A percentile compares a stretch with the other conserved stretches of the same genome.
These are phyloP conservation scores for Aegilops bicornis DNA, from an alignment of 176 grass and related monocot species.

Conservation along the genomic window DNA sequence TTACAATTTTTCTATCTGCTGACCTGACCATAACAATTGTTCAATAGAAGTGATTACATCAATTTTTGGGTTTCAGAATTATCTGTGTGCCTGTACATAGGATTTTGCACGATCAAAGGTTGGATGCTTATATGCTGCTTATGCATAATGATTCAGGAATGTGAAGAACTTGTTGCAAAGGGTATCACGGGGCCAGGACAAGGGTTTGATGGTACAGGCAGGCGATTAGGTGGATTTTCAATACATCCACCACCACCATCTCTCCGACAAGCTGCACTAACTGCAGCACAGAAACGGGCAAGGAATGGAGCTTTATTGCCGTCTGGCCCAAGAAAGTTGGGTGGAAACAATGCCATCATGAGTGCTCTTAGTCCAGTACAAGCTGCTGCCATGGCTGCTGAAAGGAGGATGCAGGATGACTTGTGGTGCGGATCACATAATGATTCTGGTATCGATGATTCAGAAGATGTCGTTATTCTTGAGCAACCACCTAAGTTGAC, in stretches of 20 bases:
- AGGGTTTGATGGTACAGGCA: constrained; percentile 81
- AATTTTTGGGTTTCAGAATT: neutral
- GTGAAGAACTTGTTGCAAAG: constrained; percentile 86
- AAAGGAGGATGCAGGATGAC: constrained; percentile 94
- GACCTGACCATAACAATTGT: neutral
- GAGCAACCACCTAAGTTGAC: constrained; percentile 27
- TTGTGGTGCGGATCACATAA: constrained; percentile 86
- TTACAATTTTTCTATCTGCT: neutral
- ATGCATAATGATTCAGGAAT: constrained; percentile 66
- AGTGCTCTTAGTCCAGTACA: constrained; percentile 86
- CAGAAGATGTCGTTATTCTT: constrained; percentile 39
- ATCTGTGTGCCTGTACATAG: neutral
- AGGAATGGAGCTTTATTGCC: constrained; percentile 67
- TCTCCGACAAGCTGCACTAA: constrained; percentile 64
- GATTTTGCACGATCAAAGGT: too few species aligned
- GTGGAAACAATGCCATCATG: constrained; percentile 85
- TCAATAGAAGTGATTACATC: neutral
- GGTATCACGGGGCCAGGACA: constrained; percentile 86
- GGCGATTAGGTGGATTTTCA: constrained; percentile 79
- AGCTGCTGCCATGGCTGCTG: constrained; percentile 95
- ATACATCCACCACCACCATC: constrained; percentile 56
- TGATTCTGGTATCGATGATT: constrained; percentile 44
- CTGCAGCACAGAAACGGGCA: constrained; percentile 79
- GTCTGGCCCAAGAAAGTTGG: constrained; percentile 76
- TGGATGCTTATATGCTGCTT: neutral